Evolutionary conservation across 1,284 basidiomycete species (phyloP).

Genomic region (Ganoderma resinaceum): DNA sequence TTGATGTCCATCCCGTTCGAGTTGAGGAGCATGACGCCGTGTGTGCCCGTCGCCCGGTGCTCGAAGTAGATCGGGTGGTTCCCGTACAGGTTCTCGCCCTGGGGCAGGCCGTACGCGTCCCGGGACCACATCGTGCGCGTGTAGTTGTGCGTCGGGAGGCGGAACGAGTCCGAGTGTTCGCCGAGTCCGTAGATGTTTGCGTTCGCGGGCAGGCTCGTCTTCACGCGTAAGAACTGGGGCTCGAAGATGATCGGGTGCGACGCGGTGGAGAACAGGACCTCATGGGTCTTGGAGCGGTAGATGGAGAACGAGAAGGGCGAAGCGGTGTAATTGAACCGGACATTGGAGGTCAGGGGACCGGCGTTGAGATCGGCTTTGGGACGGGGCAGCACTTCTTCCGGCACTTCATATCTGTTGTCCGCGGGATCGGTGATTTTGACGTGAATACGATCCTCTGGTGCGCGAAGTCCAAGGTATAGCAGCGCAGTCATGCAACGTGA

Average conservation of each 20-base stretch:
- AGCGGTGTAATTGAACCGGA: constrained; percentile 71
- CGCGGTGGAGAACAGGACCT: constrained; percentile 75
- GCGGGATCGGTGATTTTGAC: constrained; percentile 74
- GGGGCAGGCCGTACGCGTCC: constrained; percentile 64
- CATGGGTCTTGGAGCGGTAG: constrained; percentile 57
- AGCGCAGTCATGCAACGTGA: background rate
- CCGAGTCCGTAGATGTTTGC: constrained; percentile 84
- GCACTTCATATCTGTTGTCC: constrained; percentile 69
- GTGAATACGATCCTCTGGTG: constrained; percentile 66
- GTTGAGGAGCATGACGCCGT: constrained; percentile 73
- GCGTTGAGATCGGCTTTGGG: constrained; percentile 47
- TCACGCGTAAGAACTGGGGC: constrained; percentile 79
- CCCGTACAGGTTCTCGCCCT: constrained; percentile 67
- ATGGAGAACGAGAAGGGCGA: constrained; percentile 80
- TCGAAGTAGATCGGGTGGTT: constrained; percentile 77
- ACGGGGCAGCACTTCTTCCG: constrained; percentile 68
- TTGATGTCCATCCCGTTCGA: constrained; percentile 82
- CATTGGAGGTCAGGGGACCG: constrained; percentile 45
- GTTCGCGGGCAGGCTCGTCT: constrained; percentile 57
- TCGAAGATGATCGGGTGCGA: constrained; percentile 74
- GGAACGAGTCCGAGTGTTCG: constrained; percentile 75
- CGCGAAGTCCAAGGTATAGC: background rate
- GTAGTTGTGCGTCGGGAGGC: constrained; percentile 64
- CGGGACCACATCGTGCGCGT: constrained; percentile 75
- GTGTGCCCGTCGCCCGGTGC: constrained; percentile 67